Conservation (phyloP, 164 flowering plant genomes). For the Piper betle region DNA sequence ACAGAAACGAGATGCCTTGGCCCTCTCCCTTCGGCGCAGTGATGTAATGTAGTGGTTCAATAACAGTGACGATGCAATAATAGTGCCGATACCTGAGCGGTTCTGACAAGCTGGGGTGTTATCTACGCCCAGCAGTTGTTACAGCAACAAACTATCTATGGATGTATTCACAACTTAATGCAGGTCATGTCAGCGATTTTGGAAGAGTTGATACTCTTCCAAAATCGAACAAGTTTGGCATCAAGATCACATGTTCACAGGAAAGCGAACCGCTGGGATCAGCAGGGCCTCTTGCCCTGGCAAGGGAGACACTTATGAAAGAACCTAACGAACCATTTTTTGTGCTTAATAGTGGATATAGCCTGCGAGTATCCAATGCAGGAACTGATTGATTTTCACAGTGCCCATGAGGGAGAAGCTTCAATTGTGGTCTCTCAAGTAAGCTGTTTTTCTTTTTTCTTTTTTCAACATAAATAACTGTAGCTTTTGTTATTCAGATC, state of each 20-base stretch:
- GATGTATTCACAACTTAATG: not conserved
- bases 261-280: conserved; percentile 98
- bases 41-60: too few relatives aligned
- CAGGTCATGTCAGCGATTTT: conserved; percentile 91
- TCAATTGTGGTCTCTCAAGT: conserved; percentile 99
- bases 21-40: too few relatives aligned
- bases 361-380: conserved; percentile 90
- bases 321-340: conserved; percentile 87
- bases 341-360: conserved; percentile 97
- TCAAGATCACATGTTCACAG: conserved; percentile 87
- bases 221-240: conserved; percentile 72
- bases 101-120: too few relatives aligned
- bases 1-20: too few relatives aligned
- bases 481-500: too few relatives aligned
- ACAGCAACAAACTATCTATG: not conserved
- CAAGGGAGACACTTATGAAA: conserved; percentile 79
- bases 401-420: conserved; percentile 88
- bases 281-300: conserved; percentile 96
- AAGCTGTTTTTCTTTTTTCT: conserved; percentile 1
- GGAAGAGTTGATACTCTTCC: too few relatives aligned
- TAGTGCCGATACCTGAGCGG: too few relatives aligned
- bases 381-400: conserved; percentile 87
- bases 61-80: too few relatives aligned
- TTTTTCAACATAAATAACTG: too few relatives aligned
- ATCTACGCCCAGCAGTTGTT: not conserved